Evolutionary conservation across 1,284 basidiomycete genomes (phyloP), one percentile per base, ranked within the genome.

Genomic region (Omphalotus olearius): DNA sequence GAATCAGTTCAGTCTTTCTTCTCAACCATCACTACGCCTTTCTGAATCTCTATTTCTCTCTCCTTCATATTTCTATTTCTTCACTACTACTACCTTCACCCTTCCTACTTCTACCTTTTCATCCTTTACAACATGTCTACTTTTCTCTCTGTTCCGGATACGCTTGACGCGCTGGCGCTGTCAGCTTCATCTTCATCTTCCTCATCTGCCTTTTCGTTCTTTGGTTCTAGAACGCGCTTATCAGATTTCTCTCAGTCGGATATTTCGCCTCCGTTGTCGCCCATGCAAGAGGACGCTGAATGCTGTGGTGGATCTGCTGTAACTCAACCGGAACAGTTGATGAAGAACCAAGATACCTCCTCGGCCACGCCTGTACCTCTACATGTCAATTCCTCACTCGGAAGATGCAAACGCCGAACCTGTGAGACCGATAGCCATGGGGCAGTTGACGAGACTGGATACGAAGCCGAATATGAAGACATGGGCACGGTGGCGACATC

Each of bases 131-230:
- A 33, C 30, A 33, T 33, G 30, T 33, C 30, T 33, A 33, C 50
- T 26, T 40, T 41, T 46, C 45, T 47, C 33, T 30, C 45, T 20
- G 14, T 37, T 30, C 30, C 50, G 11, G 37, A 33, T 37, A 43
- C 28, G 39, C 45, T 52, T 16, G 51, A 47, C 44, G 41, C 17
- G 51, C 51, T 52, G 51, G 51, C 20, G 45, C 46, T 52, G 39
- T 52, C 51, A n/a, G 25, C 20, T 33, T 52, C 51, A 16, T 47
- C 45, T 35, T 47, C 51, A 41, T 47, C 45, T 30, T 35, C 46
- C 10, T 52, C 38, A 36, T 52, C 51, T 16, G 33, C 45, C n/a
- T 39, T n/a, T 23, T 47, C 51, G 16, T 41, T 47, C 23, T 47
- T 52, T 52, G 45, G 25, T 10, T 28, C 16, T 18, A 23, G 37